Evolutionary conservation across 1,284 basidiomycete genomes (phyloP).

Genomic region (Sphaerobolus stellatus): DNA sequence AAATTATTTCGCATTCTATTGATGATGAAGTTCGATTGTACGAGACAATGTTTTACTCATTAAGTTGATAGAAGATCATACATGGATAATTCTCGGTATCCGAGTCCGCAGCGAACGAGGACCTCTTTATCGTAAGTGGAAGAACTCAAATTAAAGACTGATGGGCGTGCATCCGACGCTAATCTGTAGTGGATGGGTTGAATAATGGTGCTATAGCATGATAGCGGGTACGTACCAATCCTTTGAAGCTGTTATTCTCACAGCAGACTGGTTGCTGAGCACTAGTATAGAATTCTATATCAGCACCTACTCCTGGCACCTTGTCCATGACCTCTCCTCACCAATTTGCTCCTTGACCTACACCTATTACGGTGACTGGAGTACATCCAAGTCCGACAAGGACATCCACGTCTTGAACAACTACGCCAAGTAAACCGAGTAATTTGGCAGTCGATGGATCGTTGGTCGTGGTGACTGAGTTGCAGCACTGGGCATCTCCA

Average conservation of each 20-base stretch:
- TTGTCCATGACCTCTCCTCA: too few species aligned
- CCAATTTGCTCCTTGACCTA: constrained; percentile 14
- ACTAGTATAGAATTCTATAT: not conserved
- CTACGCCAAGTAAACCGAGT: constrained; percentile 17
- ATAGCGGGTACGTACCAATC: not conserved
- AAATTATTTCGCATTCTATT: too few species aligned
- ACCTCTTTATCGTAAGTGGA: too few species aligned
- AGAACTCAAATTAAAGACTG: not conserved
- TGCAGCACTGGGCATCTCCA: constrained; percentile 9
- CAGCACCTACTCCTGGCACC: too few species aligned
- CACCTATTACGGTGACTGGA: not conserved
- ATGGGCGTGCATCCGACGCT: not conserved
- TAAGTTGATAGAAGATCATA: too few species aligned
- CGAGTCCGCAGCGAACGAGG: too few species aligned
- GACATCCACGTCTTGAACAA: constrained; percentile 14
- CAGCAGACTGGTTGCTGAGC: not conserved
- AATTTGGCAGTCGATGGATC: constrained; percentile 10
- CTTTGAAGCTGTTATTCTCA: not conserved
- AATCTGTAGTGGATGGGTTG: not conserved
- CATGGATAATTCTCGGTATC: too few species aligned
- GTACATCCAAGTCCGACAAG: not conserved
- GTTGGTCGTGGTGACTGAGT: not conserved
- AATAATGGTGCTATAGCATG: not conserved
- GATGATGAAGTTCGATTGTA: too few species aligned
- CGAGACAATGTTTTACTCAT: too few species aligned